These are phyloP conservation scores for Fusarium sp. DNA, from an alignment of 2,329 filamentous ascomycete genomes.

Conservation along the genomic window DNA sequence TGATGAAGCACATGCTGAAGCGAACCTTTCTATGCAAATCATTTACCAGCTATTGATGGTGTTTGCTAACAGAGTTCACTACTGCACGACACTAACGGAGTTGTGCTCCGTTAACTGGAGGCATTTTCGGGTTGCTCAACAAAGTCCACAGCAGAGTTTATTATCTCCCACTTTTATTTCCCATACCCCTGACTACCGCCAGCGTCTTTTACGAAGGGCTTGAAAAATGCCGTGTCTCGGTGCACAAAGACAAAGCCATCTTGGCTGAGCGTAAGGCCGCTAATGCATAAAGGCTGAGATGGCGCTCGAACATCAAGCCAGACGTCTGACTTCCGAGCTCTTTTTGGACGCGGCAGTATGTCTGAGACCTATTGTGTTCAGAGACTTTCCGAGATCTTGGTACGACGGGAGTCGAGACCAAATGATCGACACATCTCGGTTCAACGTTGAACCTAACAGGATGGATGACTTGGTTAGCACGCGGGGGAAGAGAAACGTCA, in stretches of 20 bases:
- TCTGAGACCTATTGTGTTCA: not conserved
- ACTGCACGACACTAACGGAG: not conserved
- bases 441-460: not conserved
- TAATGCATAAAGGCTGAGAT: slow-evolving; percentile 5
- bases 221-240: not conserved
- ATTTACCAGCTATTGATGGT: not conserved
- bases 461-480: not conserved
- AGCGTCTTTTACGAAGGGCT: not conserved
- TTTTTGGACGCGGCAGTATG: not conserved
- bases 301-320: not conserved
- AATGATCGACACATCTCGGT: not conserved
- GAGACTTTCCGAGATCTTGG: not conserved
- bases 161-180: not conserved
- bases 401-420: not conserved
- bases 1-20: not conserved
- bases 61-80: slow-evolving; percentile 4
- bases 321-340: not conserved
- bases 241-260: not conserved
- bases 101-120: not conserved
- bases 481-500: not conserved
- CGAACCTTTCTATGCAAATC: not conserved
- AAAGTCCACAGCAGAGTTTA: not conserved
- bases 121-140: not conserved
- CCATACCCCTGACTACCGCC: slow-evolving; percentile 12
- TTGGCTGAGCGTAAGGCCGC: not conserved